A percentile compares a stretch with the other conserved stretches of the same genome.
These are phyloP conservation scores for Agrocybe pediades DNA, from an alignment of 768 basidiomycete species.

Conservation along the genomic window DNA sequence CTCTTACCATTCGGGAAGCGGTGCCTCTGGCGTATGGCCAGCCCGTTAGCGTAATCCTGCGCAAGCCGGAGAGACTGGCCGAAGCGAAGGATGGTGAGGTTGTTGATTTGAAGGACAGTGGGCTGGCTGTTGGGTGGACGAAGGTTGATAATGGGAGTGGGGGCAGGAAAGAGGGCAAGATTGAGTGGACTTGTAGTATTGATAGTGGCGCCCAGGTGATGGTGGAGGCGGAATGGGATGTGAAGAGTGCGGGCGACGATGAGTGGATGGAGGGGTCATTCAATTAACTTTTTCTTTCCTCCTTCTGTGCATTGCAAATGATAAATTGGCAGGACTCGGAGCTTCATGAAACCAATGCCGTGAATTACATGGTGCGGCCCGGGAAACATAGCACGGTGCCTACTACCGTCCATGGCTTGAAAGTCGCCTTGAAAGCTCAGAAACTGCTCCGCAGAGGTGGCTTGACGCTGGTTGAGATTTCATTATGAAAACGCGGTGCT, in stretches of 20 bases:
- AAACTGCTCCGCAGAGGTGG: too few relatives aligned
- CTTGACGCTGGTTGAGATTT: too few relatives aligned
- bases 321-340: too few relatives aligned
- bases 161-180: conserved; percentile 56
- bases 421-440: too few relatives aligned
- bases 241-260: conserved; percentile 34
- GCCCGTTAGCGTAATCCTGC: conserved; percentile 46
- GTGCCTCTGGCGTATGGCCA: conserved; percentile 46
- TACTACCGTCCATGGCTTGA: too few relatives aligned
- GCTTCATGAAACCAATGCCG: too few relatives aligned
- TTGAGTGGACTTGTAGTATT: conserved; percentile 54
- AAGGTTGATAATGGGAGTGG: conserved; percentile 43
- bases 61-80: conserved; percentile 47
- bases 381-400: too few relatives aligned
- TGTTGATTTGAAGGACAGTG: conserved; percentile 28
- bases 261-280: conserved; percentile 18
- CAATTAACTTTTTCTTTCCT: neutral
- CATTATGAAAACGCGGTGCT: too few relatives aligned
- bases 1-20: conserved; percentile 48
- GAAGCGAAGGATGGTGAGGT: conserved; percentile 43
- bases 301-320: too few relatives aligned
- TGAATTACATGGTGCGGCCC: too few relatives aligned
- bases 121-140: conserved; percentile 35
- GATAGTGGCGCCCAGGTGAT: conserved; percentile 42
- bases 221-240: conserved; percentile 56